These are phyloP conservation scores for Hanseniaspora thailandica DNA, from an alignment of 805 yeast species.

Conservation along the genomic window DNA sequence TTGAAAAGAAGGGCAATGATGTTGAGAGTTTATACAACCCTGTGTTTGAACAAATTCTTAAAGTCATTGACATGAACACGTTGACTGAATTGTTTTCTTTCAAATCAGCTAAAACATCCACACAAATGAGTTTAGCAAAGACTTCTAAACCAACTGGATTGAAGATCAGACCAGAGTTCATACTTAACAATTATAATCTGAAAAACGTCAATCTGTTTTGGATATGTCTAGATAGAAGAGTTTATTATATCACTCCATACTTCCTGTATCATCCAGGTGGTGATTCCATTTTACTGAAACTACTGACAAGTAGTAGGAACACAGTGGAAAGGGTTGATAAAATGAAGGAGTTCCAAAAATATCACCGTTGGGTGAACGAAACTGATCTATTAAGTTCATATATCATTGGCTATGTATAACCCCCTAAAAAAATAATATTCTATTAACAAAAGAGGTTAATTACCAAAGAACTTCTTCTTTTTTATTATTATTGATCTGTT, in stretches of 20 bases:
- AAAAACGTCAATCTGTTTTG: slow-evolving; percentile 53
- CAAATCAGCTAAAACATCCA: slow-evolving; percentile 15
- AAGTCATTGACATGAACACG: slow-evolving; percentile 15
- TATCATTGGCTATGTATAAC: background rate
- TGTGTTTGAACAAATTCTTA: slow-evolving; percentile 15
- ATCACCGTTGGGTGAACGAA: slow-evolving; percentile 70
- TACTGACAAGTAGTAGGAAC: slow-evolving; percentile 73
- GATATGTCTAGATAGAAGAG: slow-evolving; percentile 70
- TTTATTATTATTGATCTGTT: too few species aligned
- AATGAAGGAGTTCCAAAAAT: slow-evolving; percentile 29
- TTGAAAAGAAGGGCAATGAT: slow-evolving; percentile 16
- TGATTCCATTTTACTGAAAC: slow-evolving; percentile 52
- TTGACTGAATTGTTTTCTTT: slow-evolving; percentile 18
- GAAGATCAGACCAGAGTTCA: slow-evolving; percentile 44
- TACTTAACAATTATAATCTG: slow-evolving; percentile 44
- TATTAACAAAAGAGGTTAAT: too few species aligned
- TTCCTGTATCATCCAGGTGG: slow-evolving; percentile 91
- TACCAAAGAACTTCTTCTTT: too few species aligned
- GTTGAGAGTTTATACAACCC: slow-evolving; percentile 20
- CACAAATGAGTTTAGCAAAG: slow-evolving; percentile 18
- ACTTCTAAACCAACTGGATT: slow-evolving; percentile 33
- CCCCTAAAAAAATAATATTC: background rate
- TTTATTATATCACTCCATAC: slow-evolving; percentile 78
- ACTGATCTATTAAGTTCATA: background rate
- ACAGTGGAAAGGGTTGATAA: slow-evolving; percentile 49